Percentiles rank a stretch among this genome's conserved stretches.
Evolutionary conservation across 2,329 filamentous ascomycete genomes (phyloP).

Genomic region (Ascochyta lentis): DNA sequence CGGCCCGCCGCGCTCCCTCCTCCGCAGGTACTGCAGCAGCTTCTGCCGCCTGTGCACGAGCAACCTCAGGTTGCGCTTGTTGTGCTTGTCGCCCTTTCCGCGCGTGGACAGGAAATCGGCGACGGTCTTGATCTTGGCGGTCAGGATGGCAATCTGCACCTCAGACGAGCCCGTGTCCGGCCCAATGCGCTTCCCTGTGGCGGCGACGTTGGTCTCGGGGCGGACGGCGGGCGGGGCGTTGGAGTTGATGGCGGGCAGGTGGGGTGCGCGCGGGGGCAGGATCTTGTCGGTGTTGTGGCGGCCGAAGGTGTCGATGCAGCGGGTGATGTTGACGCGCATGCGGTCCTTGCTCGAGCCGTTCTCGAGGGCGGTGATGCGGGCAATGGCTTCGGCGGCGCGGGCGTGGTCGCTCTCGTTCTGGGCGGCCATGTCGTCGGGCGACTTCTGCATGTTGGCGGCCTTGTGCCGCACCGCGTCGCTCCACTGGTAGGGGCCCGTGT

Average conservation of each 20-base stretch:
- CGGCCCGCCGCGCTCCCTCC: constrained; percentile 87
- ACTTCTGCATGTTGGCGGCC: constrained; percentile 11
- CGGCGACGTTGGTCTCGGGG: constrained; percentile 47
- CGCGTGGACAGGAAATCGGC: constrained; percentile 73
- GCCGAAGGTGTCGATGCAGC: constrained; percentile 87
- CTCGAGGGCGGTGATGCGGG: constrained; percentile 77
- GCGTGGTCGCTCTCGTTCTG: constrained; percentile 57
- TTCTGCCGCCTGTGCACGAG: constrained; percentile 90
- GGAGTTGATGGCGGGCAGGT: constrained; percentile 55
- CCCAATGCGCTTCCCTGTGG: constrained; percentile 68
- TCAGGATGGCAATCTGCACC: constrained; percentile 96
- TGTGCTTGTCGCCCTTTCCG: constrained; percentile 87
- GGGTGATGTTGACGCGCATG: constrained; percentile 80
- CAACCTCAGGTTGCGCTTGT: constrained; percentile 86
- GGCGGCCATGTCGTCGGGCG: constrained; percentile 31
- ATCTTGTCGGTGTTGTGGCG: constrained; percentile 82
- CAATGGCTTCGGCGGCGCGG: constrained; percentile 76
- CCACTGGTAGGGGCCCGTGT: constrained; percentile 14
- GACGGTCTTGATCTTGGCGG: constrained; percentile 86
- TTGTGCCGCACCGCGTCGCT: constrained; percentile 9
- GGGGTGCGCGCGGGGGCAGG: constrained; percentile 66
- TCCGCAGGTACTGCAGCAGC: constrained; percentile 82
- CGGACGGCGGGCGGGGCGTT: constrained; percentile 53
- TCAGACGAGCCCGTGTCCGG: constrained; percentile 94
- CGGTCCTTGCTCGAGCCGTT: constrained; percentile 81